Evolutionary conservation across 73 alveolate species (phyloP), one percentile per base, ranked within the genome.

Genomic region (Breviolum minutum): DNA sequence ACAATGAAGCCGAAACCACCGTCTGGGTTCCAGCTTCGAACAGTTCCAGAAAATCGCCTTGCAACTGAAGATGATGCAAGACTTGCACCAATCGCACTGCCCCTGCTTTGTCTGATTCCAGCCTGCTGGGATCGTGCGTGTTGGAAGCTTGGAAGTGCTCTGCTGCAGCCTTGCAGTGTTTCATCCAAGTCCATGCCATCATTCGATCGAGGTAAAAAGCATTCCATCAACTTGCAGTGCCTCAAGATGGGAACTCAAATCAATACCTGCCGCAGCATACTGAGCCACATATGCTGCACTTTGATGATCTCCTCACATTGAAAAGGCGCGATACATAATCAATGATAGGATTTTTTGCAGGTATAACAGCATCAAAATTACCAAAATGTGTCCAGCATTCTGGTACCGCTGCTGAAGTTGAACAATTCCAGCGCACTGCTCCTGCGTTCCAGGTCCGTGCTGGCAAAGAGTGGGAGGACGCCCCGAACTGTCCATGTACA

Each of bases 1-100:
- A 90, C 97, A n/a, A 90, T 90, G 76, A 90, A 90, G 64, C 97
- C 97, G 29, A 90, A 90, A 8, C 97, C 97, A 20, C 97, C 97
- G 22, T 90, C 97, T 29, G 97, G 79, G 30, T 90, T 90, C 97
- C 97, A 90, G 63, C 97, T 90, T n/a, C 97, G 97, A 73, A 90
- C 87, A 9, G 64, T 54, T 26, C 97, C 97, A 8, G 60, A 60
- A 32, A 90, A 90, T 77, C 97, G 97, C 97, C 97, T 90, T 60
- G 30, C 71, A 40, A 69, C 19, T 14, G 54, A 40, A 40, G 54
- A 40, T 40, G 20, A 77, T 27, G 87, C 32, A 77, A 10, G 87
- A 8, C 8, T 6, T 3, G 27, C 27, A 69, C 79, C 26, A 40
- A 40, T 40, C 54, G 3, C 54, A 40, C 54, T 40, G 54, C 54